Conservation (phyloP, 768 basidiomycete species). For the Auriscalpium vulgare region DNA sequence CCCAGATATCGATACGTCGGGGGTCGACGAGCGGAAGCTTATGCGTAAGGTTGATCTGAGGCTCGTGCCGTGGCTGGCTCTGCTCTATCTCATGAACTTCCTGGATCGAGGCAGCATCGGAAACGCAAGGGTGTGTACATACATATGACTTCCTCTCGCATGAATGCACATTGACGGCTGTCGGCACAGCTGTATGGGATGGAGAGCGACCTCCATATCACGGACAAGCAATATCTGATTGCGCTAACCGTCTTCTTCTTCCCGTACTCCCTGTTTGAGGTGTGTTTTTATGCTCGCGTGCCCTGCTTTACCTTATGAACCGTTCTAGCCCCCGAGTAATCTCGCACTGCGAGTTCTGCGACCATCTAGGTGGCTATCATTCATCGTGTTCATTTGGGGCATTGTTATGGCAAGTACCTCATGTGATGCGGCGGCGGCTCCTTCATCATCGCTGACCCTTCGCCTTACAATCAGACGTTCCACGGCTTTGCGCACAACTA, state of each 20-base stretch:
- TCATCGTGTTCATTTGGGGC: slow-evolving; percentile 35
- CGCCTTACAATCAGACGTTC: slow-evolving; percentile 35
- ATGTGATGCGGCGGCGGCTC: background rate
- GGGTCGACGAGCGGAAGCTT: slow-evolving; percentile 47
- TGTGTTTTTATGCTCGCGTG: slow-evolving; percentile 21
- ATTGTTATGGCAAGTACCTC: slow-evolving; percentile 29
- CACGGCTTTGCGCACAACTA: slow-evolving; percentile 58
- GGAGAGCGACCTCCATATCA: slow-evolving; percentile 47
- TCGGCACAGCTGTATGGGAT: slow-evolving; percentile 46
- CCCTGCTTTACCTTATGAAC: background rate
- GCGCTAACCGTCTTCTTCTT: slow-evolving; percentile 73
- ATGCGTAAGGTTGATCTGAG: slow-evolving; percentile 53
- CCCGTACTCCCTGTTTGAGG: slow-evolving; percentile 65
- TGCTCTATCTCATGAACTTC: slow-evolving; percentile 72
- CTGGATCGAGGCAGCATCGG: slow-evolving; percentile 58
- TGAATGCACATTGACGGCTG: background rate
- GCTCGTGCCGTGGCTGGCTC: slow-evolving; percentile 68
- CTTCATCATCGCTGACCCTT: background rate
- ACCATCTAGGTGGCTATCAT: slow-evolving; percentile 58
- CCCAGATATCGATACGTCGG: slow-evolving; percentile 43
- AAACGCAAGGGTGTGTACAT: slow-evolving; percentile 53
- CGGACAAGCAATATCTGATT: slow-evolving; percentile 57
- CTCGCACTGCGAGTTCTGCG: slow-evolving; percentile 48
- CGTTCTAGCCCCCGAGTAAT: slow-evolving; percentile 51
- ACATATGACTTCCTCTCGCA: background rate